A percentile compares a stretch with the other conserved stretches of the same genome.
Conservation (phyloP, 1,284 basidiomycete genomes). For the Stygiomarasmius scandens region DNA sequence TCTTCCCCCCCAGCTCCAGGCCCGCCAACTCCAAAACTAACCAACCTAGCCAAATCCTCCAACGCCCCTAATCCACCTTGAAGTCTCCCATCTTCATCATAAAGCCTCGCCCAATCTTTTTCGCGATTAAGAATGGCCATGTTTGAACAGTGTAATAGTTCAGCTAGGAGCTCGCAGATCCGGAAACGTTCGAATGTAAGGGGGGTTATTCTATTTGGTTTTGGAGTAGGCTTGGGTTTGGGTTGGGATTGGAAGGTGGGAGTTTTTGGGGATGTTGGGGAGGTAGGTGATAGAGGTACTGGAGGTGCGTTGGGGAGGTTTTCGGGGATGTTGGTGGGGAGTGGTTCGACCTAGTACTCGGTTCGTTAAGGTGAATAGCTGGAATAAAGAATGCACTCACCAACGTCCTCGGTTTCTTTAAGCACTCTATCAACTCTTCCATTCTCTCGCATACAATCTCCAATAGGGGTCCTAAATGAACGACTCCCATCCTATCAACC, state of each 20-base stretch:
- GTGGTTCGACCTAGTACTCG: not conserved
- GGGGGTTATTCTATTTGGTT: slow-evolving; percentile 47
- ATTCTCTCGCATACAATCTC: slow-evolving; percentile 78
- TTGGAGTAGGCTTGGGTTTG: not conserved
- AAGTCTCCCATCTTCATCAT: slow-evolving; percentile 63
- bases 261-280: too few relatives aligned
- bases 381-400: slow-evolving; percentile 45
- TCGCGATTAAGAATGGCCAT: slow-evolving; percentile 93
- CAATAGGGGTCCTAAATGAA: slow-evolving; percentile 87
- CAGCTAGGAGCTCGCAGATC: slow-evolving; percentile 97
- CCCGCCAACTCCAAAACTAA: slow-evolving; percentile 61
- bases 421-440: slow-evolving; percentile 71
- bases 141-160: slow-evolving; percentile 96
- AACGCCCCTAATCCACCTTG: slow-evolving; percentile 81
- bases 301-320: too few relatives aligned
- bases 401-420: slow-evolving; percentile 75
- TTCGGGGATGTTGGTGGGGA: not conserved
- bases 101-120: not conserved
- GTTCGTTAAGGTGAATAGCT: too few relatives aligned
- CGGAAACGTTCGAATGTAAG: slow-evolving; percentile 95
- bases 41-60: slow-evolving; percentile 75
- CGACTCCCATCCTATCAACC: slow-evolving; percentile 90
- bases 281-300: too few relatives aligned
- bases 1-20: slow-evolving; percentile 58
- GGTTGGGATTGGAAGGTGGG: too few relatives aligned